These are phyloP conservation scores for Tricladium varicosporioides DNA, from an alignment of 2,329 filamentous ascomycete species.

Conservation along the genomic window DNA sequence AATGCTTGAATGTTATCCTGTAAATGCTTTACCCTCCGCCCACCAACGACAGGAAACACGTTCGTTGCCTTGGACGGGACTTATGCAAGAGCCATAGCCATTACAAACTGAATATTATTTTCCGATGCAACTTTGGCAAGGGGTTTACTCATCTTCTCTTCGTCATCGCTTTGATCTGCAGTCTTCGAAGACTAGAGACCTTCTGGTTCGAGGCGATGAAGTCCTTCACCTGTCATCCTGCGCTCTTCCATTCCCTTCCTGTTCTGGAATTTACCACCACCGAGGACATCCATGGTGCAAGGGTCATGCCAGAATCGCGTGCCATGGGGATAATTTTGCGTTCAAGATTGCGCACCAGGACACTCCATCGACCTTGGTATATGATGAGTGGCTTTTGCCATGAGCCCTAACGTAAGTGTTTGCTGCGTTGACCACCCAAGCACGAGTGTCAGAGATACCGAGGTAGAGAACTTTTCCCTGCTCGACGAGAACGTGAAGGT, in stretches of 20 bases:
- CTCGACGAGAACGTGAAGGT: slow-evolving; percentile 57
- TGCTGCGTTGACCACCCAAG: slow-evolving; percentile 67
- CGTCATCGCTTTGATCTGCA: slow-evolving; percentile 40
- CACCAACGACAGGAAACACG: slow-evolving; percentile 72
- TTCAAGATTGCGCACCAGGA: slow-evolving; percentile 61
- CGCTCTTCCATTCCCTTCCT: slow-evolving; percentile 44
- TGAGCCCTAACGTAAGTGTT: slow-evolving; percentile 69
- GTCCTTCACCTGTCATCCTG: slow-evolving; percentile 35
- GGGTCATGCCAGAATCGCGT: slow-evolving; percentile 53
- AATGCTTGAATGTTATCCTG: slow-evolving; percentile 69
- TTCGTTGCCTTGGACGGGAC: slow-evolving; percentile 70
- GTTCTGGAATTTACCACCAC: slow-evolving; percentile 48
- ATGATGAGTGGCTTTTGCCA: slow-evolving; percentile 66
- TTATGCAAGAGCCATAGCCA: slow-evolving; percentile 68
- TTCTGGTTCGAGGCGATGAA: slow-evolving; percentile 29
- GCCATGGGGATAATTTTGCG: slow-evolving; percentile 61
- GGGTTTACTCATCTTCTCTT: slow-evolving; percentile 51
- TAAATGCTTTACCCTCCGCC: slow-evolving; percentile 67
- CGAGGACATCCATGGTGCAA: slow-evolving; percentile 54
- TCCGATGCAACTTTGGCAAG: slow-evolving; percentile 57
- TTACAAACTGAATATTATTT: slow-evolving; percentile 53
- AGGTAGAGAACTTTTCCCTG: slow-evolving; percentile 67
- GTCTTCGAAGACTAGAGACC: neutral
- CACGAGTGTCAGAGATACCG: slow-evolving; percentile 66
- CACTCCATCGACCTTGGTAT: slow-evolving; percentile 66